Evolutionary conservation across 176 grass and related monocot species (phyloP), one percentile per base, ranked within the genome.

Genomic region (Tillandsia fasciculata): DNA sequence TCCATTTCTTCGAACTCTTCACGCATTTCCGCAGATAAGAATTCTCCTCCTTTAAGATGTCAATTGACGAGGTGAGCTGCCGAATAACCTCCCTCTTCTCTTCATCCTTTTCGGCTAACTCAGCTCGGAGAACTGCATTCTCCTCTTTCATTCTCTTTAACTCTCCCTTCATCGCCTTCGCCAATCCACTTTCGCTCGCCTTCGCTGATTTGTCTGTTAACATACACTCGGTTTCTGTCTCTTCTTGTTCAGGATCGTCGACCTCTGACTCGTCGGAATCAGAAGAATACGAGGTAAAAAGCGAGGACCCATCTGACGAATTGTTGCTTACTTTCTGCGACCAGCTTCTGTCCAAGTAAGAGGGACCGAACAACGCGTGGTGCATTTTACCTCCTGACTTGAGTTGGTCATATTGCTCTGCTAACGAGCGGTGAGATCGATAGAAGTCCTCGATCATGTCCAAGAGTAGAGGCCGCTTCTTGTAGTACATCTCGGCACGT

Each of bases 11-110:
- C 2, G 84, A 71, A 26, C 48, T 72, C 59, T 75, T 92, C 58
- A 81, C 26, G 63, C 26, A 52, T 33, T 79, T 87, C 7, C 84
- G 77, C 77, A 99, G 54, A 22, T 70, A 71, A 2, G 20, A 63
- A 26, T 93, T 93, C 80, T 93, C 87, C 66, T 87, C 77, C 74
- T 83, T 77, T 54, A 92, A 64, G 51, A 93, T 76, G 71, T 84
- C 72, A n/a, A 90, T 77, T 15, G 86, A 81, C 22, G 83, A 74
- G 10, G 84, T 73, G 11, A 93, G 84, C 51, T 99, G 94, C 72
- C 94, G 85, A 78, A 99, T 99, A 1, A 84, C 89, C 82, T 99
- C 94, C 84, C 94, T 86, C 77, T 99, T 99, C 74, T 99, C 89
- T 77, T 99, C 89, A 12, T 93, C 81, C 79, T 96, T 96, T 3